phyloP scores from a whole-genome alignment of 495 filamentous ascomycete species.

The Penicillium dipodomyicola region DNA sequence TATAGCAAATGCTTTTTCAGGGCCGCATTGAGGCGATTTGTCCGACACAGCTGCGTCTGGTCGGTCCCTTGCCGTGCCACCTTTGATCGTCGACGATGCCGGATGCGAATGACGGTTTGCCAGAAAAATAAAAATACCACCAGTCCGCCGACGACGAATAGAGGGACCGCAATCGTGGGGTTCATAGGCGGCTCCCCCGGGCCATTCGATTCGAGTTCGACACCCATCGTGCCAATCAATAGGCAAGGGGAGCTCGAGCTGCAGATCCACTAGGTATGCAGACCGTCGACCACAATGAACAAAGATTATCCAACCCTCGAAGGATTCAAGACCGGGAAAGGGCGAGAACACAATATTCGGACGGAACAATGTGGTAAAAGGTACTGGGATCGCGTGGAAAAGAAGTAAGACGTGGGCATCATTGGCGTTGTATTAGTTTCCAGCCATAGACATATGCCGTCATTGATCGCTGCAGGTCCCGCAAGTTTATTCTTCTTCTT shows the following conservation, averaged over 20 bases:
- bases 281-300: slow-evolving; percentile 16
- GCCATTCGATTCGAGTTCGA: slow-evolving; percentile 29
- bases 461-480: slow-evolving; percentile 25
- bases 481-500: slow-evolving; percentile 6
- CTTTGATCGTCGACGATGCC: slow-evolving; percentile 29
- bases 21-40: slow-evolving; percentile 19
- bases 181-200: slow-evolving; percentile 38
- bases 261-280: slow-evolving; percentile 1
- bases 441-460: slow-evolving; percentile 25
- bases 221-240: slow-evolving; percentile 30
- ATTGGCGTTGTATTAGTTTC: slow-evolving; percentile 18
- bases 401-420: slow-evolving; percentile 9
- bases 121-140: slow-evolving; percentile 29
- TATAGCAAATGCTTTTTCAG: slow-evolving; percentile 45
- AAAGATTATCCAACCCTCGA: slow-evolving; percentile 17
- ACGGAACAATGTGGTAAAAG: slow-evolving; percentile 5
- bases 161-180: slow-evolving; percentile 34
- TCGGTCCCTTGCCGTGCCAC: slow-evolving; percentile 20
- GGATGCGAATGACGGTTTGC: slow-evolving; percentile 26
- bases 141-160: slow-evolving; percentile 33
- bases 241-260: neutral
- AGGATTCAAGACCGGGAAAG: slow-evolving; percentile 10
- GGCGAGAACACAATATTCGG: neutral
- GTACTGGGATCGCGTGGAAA: slow-evolving; percentile 9
- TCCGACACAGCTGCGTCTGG: slow-evolving; percentile 25